Base-by-base conservation (phyloP, 306 rosid species). In the Cucurbita ficifolia region DNA sequence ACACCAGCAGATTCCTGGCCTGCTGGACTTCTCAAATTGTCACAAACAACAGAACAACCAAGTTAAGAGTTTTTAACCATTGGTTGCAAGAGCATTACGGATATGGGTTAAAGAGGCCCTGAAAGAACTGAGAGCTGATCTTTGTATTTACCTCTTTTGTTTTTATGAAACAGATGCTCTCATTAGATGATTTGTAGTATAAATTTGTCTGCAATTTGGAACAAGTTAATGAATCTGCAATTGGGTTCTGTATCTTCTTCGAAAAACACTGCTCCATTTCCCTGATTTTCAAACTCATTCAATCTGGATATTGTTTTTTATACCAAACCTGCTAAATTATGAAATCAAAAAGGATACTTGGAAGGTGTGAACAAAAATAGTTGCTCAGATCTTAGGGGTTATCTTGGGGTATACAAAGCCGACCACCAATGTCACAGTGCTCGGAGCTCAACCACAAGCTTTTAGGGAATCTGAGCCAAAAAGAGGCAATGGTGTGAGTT, bases 1-100 rank as follows among this genome's bases (percentile, higher is more conserved):
- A 88, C 96, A 33, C 83, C 89, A 14, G 87, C 84, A 9, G 96
- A 95, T 75, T 83, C 88, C 6, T 91, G 99, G 99, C 96, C 96
- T 10, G 82, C 86, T 5, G 82, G 86, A 77, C 86, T 95, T 84
- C 95, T 91, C 16, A 86, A 84, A 51, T 79, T 80, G 84, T 83
- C 84, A 55, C 87, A 79, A 75, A 75, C 84, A 77, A 75, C 62
- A 57, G 83, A 76, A 48, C 29, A 76, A 48, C 29, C 73, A 73
- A 75, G 70, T 24, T 13, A 69, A 76, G 70, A 12, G 48, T 36
- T 43, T 35, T 40, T 11, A 62, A 18, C 67, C 2, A 43, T 39
- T 54, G 76, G 72, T 53, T 39, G 43, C 73, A 77, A 55, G 78
- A 63, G 42, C 75, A 42, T 33, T 50, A 33, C 59, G 10, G 48